Conservation (phyloP, 192 early-diverging fungal genomes). For the Podila horticola region DNA sequence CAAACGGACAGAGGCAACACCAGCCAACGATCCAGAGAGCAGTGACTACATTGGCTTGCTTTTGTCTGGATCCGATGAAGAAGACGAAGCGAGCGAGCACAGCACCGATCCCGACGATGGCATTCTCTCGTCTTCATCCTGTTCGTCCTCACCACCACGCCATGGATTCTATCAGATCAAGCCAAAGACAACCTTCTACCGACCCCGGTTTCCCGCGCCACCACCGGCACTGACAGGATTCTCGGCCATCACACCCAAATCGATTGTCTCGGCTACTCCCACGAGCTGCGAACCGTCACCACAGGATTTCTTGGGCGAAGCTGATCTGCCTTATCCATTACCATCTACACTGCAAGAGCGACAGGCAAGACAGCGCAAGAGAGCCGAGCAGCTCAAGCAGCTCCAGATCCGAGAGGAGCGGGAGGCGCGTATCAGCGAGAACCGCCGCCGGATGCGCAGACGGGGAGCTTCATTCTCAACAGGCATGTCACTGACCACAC, state of each 20-base stretch:
- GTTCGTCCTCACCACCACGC: neutral
- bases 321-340: conserved; percentile 41
- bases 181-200: neutral
- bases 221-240: conserved; percentile 27
- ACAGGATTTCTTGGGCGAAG: conserved; percentile 43
- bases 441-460: conserved; percentile 11
- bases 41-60: neutral
- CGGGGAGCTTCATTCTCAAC: conserved; percentile 25
- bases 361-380: conserved; percentile 35
- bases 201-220: conserved; percentile 16
- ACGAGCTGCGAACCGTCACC: conserved; percentile 26
- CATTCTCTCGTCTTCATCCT: neutral
- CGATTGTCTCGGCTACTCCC: neutral
- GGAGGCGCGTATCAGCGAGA: conserved; percentile 23
- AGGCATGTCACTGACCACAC: neutral
- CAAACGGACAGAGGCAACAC: neutral
- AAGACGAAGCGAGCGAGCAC: neutral
- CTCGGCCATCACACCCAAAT: conserved; percentile 18
- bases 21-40: neutral
- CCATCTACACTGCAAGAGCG: conserved; percentile 38
- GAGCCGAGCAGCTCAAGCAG: conserved; percentile 40
- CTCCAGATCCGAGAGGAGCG: conserved; percentile 40
- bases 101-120: neutral
- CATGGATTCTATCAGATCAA: conserved; percentile 15
- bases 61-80: neutral